These are phyloP conservation scores for Cairneyella variabilis DNA, from an alignment of 495 filamentous ascomycete species.

Conservation along the genomic window DNA sequence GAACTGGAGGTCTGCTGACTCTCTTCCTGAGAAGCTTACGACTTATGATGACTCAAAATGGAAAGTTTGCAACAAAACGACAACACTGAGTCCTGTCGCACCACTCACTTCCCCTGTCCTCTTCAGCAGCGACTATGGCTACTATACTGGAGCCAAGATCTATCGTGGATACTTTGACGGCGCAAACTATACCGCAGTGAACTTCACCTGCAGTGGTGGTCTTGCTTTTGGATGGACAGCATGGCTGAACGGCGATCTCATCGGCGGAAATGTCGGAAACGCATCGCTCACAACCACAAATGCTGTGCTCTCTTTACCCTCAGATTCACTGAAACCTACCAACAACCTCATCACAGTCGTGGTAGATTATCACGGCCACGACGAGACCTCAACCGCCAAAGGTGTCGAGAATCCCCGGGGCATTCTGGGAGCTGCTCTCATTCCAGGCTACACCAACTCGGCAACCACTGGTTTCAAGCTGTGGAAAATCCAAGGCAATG, in stretches of 20 bases:
- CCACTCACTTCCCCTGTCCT: constrained; percentile 56
- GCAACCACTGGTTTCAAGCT: constrained; percentile 43
- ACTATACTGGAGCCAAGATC: constrained; percentile 58
- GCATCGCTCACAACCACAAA: constrained; percentile 19
- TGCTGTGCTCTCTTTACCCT: constrained; percentile 24
- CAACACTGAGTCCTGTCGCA: constrained; percentile 51
- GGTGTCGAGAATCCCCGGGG: constrained; percentile 53
- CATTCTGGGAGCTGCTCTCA: constrained; percentile 55
- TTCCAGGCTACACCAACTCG: constrained; percentile 8
- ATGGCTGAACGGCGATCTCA: constrained; percentile 50
- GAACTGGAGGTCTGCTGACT: constrained; percentile 61
- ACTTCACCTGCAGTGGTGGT: constrained; percentile 57
- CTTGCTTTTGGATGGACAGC: constrained; percentile 54
- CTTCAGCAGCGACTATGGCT: constrained; percentile 68
- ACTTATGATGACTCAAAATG: constrained; percentile 46
- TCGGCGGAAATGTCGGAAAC: constrained; percentile 53
- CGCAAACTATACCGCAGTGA: constrained; percentile 44
- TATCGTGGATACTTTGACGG: constrained; percentile 65
- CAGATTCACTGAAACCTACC: constrained; percentile 37
- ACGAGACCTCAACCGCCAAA: constrained; percentile 56
- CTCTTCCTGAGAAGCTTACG: constrained; percentile 57
- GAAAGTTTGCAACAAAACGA: constrained; percentile 42
- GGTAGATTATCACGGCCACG: constrained; percentile 65
- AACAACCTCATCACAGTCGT: constrained; percentile 62
- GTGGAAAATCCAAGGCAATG: constrained; percentile 73